A percentile compares a stretch with the other conserved stretches of the same genome.
phyloP scores from a whole-genome alignment of 31 red algal genomes.

The Asparagopsis taxiformis region DNA sequence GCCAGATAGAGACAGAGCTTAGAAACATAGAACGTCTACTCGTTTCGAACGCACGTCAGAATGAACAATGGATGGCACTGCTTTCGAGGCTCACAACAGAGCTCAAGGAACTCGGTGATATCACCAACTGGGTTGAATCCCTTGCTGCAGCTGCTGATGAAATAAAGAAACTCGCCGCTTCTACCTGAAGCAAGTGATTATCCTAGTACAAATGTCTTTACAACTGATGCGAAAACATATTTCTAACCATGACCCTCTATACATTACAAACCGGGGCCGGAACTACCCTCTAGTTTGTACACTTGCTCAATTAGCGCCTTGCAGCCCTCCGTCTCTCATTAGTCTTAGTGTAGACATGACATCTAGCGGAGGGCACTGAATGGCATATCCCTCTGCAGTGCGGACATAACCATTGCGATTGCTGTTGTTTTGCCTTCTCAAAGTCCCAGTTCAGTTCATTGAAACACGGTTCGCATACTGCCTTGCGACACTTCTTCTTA shows the following conservation, averaged over 20 bases:
- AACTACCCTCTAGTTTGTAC: no score
- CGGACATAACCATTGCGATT: constrained; percentile 43
- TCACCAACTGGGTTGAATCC: constrained; percentile 55
- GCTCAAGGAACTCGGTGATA: constrained; percentile 63
- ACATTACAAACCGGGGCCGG: no score
- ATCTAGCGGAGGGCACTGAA: constrained; percentile 38
- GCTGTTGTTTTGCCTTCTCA: constrained; percentile 1
- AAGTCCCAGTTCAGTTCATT: constrained; percentile 50
- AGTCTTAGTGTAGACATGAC: constrained; percentile 61
- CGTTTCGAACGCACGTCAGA: constrained; percentile 40
- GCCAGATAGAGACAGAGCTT: constrained; percentile 55
- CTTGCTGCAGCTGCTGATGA: constrained; percentile 34
- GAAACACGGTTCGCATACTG: constrained; percentile 59
- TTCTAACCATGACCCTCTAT: no score
- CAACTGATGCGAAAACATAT: no score
- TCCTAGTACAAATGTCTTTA: no score
- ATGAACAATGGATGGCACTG: constrained; percentile 46
- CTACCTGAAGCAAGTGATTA: no score
- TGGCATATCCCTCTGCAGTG: constrained; percentile 50
- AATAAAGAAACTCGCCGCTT: constrained; percentile 26
- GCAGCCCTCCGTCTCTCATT: constrained; percentile 54
- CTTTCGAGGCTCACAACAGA: constrained; percentile 44
- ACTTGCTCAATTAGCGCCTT: constrained; percentile 5
- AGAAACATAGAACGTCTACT: constrained; percentile 62
- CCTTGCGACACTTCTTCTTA: constrained; percentile 41